These are phyloP conservation scores for Leishmania aethiopica DNA, from an alignment of 208 protist species.

Conservation along the genomic window DNA sequence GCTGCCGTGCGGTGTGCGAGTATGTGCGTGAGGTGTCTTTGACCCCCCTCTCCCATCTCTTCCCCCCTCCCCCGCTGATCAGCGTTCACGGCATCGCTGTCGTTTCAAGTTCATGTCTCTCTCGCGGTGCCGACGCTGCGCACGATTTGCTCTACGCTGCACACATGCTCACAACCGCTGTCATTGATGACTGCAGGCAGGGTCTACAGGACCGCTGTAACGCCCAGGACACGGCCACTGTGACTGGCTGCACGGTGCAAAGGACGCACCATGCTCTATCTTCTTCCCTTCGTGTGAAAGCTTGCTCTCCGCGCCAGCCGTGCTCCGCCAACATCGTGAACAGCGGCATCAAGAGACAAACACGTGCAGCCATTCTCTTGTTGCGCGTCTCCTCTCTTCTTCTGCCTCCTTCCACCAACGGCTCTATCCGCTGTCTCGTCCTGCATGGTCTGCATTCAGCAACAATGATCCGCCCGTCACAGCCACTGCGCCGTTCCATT, in stretches of 20 bases:
- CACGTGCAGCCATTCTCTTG: too few relatives aligned
- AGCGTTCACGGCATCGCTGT: neutral
- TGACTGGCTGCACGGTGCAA: neutral
- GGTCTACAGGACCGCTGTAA: neutral
- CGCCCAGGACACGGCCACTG: neutral
- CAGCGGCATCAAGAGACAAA: neutral
- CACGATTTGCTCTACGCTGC: constrained; percentile 8
- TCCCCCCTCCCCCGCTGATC: neutral
- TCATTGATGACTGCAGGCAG: neutral
- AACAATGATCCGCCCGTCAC: constrained; percentile 19
- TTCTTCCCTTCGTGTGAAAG: neutral
- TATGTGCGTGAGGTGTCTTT: neutral
- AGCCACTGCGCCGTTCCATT: constrained; percentile 24
- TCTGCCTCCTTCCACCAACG: neutral
- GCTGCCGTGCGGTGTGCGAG: neutral
- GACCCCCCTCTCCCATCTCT: neutral
- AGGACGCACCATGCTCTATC: neutral
- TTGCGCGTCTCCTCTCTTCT: neutral
- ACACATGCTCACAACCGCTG: neutral
- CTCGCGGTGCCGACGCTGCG: neutral
- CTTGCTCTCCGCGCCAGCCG: neutral
- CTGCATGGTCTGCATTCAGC: neutral
- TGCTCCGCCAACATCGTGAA: neutral
- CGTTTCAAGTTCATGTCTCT: neutral
- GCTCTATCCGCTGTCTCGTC: neutral